Conservation (phyloP, 2,329 filamentous ascomycete genomes). For the Nigrospora osmanthi region DNA sequence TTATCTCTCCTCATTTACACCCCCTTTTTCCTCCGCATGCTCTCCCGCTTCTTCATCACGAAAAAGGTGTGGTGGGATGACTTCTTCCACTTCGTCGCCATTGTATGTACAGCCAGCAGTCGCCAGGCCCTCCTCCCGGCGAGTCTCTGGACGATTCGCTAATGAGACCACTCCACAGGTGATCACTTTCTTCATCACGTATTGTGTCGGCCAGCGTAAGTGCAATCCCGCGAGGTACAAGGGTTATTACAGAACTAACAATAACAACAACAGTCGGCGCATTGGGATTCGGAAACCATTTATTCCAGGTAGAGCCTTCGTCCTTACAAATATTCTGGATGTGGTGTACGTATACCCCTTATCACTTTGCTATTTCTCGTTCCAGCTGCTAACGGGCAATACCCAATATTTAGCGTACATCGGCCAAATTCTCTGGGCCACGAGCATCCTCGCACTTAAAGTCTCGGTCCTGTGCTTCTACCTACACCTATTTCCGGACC, state of each 20-base stretch:
- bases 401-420: background rate
- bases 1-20: background rate
- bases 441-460: background rate
- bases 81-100: background rate
- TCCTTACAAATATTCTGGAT: background rate
- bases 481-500: background rate
- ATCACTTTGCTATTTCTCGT: no score
- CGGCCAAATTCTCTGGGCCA: conserved; percentile 1
- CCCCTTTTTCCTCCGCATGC: background rate
- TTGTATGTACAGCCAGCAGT: background rate
- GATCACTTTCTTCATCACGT: background rate
- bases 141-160: no score
- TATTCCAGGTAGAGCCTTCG: background rate
- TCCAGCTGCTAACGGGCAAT: background rate
- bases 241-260: no score
- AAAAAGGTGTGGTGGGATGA: conserved; percentile 1
- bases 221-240: no score
- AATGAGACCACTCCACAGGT: background rate
- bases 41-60: background rate
- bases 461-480: conserved; percentile 1
- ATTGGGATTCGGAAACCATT: background rate
- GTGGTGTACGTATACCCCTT: background rate
- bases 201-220: background rate
- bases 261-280: background rate
- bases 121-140: no score